A percentile compares a stretch with the other conserved stretches of the same genome.
Conservation (phyloP, 805 yeast genomes). For the Lachancea mirantina region DNA sequence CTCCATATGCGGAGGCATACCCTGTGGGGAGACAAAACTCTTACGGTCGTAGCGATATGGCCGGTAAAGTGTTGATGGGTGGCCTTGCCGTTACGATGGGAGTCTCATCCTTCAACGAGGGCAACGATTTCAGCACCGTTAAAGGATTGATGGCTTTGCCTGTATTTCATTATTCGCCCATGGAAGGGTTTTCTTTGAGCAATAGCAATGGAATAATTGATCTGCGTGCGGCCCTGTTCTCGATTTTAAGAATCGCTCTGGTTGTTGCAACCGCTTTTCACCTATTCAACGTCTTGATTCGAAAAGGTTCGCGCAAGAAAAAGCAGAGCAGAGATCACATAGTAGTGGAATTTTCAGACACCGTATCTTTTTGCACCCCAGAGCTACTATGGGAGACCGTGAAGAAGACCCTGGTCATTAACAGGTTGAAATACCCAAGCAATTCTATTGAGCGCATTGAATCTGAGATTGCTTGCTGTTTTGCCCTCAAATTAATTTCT, state of each 20-base stretch:
- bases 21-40: conserved; percentile 3
- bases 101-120: conserved; percentile 49
- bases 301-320: conserved; percentile 1
- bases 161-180: conserved; percentile 27
- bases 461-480: conserved; percentile 17
- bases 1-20: conserved; percentile 9
- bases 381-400: conserved; percentile 13
- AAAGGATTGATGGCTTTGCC: conserved; percentile 46
- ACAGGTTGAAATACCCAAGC: conserved; percentile 14
- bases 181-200: conserved; percentile 14
- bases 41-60: conserved; percentile 15
- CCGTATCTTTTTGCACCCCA: conserved; percentile 12
- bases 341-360: conserved; percentile 12
- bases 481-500: conserved; percentile 21
- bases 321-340: conserved; percentile 3
- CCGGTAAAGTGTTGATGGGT: conserved; percentile 50
- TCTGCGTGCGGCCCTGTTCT: conserved; percentile 22
- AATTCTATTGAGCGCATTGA: conserved; percentile 18
- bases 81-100: conserved; percentile 62
- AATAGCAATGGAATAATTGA: conserved; percentile 25
- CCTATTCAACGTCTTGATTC: conserved; percentile 18
- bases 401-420: conserved; percentile 15
- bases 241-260: conserved; percentile 23
- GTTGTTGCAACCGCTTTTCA: conserved; percentile 24
- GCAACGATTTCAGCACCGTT: conserved; percentile 34